Percentiles rank a stretch among this genome's conserved stretches.
These are phyloP conservation scores for Flagelloscypha sp. DNA, from an alignment of 768 basidiomycete genomes.

Conservation along the genomic window DNA sequence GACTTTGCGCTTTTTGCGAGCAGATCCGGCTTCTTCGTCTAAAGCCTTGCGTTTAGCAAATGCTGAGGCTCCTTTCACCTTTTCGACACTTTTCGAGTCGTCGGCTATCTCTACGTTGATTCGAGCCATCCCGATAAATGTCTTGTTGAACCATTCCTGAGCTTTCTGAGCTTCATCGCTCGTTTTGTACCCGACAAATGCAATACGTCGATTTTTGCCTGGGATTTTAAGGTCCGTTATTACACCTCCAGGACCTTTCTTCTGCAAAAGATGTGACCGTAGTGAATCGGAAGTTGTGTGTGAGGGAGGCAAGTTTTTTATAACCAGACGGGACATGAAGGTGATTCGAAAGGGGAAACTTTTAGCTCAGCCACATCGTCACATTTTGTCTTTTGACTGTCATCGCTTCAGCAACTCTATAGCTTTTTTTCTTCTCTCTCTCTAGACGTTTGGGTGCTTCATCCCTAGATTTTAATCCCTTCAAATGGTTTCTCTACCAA, in stretches of 20 bases:
- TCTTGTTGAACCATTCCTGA: constrained; percentile 76
- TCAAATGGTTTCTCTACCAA: no score
- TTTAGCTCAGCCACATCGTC: no score
- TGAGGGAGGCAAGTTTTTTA: constrained; percentile 74
- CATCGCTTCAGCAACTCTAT: no score
- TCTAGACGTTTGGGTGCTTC: no score
- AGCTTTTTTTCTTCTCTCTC: no score
- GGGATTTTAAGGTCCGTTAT: constrained; percentile 87
- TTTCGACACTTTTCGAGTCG: constrained; percentile 29
- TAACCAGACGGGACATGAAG: constrained; percentile 72
- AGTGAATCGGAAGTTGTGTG: constrained; percentile 58
- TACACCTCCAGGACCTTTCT: constrained; percentile 50
- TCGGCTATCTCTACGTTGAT: constrained; percentile 72
- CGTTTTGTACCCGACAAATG: constrained; percentile 86
- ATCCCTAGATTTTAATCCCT: no score
- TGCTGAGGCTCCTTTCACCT: constrained; percentile 62
- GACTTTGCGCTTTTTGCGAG: constrained; percentile 26
- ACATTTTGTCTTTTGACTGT: no score
- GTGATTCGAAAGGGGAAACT: not conserved
- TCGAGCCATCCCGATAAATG: constrained; percentile 73
- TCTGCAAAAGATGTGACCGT: constrained; percentile 58
- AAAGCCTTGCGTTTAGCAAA: no score
- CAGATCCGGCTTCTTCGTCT: constrained; percentile 65
- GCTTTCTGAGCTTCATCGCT: constrained; percentile 67
- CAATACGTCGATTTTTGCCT: constrained; percentile 70